phyloP scores from a whole-genome alignment of 2,329 filamentous ascomycete genomes.

The Ascochyta clinopodiicola region DNA sequence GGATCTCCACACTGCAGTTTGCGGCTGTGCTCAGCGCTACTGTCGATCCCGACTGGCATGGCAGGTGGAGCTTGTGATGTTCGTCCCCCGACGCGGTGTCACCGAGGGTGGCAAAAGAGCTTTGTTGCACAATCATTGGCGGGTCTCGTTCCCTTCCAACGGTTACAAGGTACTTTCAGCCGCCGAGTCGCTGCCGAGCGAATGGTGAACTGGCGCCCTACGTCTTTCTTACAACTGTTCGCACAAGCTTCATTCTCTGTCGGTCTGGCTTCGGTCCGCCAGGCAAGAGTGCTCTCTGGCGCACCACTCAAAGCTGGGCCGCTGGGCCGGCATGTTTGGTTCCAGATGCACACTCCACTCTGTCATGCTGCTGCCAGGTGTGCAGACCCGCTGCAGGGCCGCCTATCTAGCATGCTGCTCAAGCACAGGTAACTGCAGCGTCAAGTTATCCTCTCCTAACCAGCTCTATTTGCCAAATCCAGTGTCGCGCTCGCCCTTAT shows the following conservation, averaged over 20 bases:
- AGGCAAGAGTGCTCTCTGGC: conserved; percentile 7
- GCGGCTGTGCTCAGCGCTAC: conserved; percentile 17
- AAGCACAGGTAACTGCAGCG: not conserved
- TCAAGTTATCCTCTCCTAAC: not conserved
- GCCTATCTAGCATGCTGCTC: not conserved
- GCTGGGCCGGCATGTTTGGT: conserved; percentile 23
- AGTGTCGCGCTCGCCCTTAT: conserved; percentile 21
- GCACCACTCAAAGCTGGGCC: conserved; percentile 23
- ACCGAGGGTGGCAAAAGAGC: conserved; percentile 17
- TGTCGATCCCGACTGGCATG: conserved; percentile 19
- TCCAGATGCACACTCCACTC: conserved; percentile 21
- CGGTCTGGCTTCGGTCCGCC: conserved; percentile 7
- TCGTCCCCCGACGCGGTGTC: conserved; percentile 10
- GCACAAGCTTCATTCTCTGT: conserved; percentile 18
- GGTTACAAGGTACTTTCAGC: conserved; percentile 20
- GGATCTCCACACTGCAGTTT: conserved; percentile 17
- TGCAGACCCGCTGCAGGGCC: conserved; percentile 19
- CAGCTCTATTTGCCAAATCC: not conserved
- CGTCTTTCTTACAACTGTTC: conserved; percentile 16
- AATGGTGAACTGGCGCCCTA: conserved; percentile 15
- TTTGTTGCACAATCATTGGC: conserved; percentile 18
- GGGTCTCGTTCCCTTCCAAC: conserved; percentile 16
- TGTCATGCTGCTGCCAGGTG: conserved; percentile 15
- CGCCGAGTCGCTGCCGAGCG: conserved; percentile 23
- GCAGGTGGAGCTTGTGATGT: conserved; percentile 4